Evolutionary conservation across 257 asterid species (phyloP).

Genomic region (Penstemon eatonii): DNA sequence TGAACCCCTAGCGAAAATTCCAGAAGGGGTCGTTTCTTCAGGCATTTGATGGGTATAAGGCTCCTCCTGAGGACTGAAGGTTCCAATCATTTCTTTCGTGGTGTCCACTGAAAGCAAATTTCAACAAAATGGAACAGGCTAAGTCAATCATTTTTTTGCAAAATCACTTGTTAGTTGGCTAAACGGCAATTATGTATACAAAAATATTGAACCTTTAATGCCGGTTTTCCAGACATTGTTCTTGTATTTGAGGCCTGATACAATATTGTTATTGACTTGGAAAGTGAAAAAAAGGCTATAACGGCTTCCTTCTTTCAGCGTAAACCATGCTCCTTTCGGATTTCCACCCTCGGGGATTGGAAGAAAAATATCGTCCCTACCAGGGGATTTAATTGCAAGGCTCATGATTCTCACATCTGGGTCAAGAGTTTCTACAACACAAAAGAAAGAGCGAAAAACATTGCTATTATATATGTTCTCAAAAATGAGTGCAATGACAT

Average conservation of each 20-base stretch:
- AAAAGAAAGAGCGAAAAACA: constrained; percentile 18
- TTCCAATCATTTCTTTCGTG: constrained; percentile 94
- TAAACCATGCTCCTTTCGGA: constrained; percentile 70
- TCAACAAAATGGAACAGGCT: constrained; percentile 9
- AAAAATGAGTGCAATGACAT: neutral
- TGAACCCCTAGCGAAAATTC: constrained; percentile 89
- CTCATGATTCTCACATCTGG: constrained; percentile 78
- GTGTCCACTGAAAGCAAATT: constrained; percentile 60
- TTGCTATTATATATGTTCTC: neutral
- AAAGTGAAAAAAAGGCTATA: constrained; percentile 61
- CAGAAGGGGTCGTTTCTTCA: constrained; percentile 91
- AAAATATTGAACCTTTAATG: constrained; percentile 54
- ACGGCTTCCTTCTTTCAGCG: constrained; percentile 74
- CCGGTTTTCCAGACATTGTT: constrained; percentile 84
- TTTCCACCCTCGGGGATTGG: constrained; percentile 67
- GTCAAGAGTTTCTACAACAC: constrained; percentile 59
- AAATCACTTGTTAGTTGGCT: neutral
- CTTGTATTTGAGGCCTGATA: constrained; percentile 74
- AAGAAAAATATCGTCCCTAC: constrained; percentile 64
- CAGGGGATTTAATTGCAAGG: constrained; percentile 66
- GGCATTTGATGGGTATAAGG: constrained; percentile 90
- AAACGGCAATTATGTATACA: neutral
- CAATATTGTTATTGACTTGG: constrained; percentile 71
- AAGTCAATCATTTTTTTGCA: neutral
- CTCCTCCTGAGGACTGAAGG: constrained; percentile 93